Evolutionary conservation across 2,329 filamentous ascomycete species (phyloP).

Genomic region (Lachnellula cervina): DNA sequence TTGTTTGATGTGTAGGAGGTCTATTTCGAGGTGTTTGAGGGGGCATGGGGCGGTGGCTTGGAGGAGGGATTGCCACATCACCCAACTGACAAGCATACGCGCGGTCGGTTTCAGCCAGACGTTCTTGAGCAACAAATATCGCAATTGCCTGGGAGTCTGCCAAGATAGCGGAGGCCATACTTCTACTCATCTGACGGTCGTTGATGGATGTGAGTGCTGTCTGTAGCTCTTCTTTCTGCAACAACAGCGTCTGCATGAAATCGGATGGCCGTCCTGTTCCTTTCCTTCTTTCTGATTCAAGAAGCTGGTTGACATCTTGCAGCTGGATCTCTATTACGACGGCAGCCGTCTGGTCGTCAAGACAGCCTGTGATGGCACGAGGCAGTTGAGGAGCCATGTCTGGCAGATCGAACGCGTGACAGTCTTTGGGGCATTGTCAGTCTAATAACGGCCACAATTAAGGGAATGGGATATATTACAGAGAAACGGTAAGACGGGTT

Average conservation of each 20-base stretch:
- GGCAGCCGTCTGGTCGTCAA: neutral
- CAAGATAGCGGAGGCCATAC: neutral
- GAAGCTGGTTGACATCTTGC: neutral
- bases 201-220: neutral
- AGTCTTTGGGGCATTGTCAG: no score
- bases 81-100: neutral
- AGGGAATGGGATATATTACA: no score
- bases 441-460: no score
- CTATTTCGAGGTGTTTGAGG: neutral
- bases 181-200: neutral
- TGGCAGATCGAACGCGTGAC: neutral
- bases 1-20: neutral
- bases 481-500: no score
- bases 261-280: neutral
- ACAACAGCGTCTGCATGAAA: neutral
- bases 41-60: neutral
- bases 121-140: neutral
- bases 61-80: neutral
- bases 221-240: constrained; percentile 7
- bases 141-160: neutral
- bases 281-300: neutral
- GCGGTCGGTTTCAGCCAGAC: neutral
- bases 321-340: constrained; percentile 6
- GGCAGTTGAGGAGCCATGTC: neutral
- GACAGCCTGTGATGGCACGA: neutral